Evolutionary conservation across 805 yeast genomes (phyloP), one percentile per base, ranked within the genome.

Genomic region (Kodamaea lidongshanica): DNA sequence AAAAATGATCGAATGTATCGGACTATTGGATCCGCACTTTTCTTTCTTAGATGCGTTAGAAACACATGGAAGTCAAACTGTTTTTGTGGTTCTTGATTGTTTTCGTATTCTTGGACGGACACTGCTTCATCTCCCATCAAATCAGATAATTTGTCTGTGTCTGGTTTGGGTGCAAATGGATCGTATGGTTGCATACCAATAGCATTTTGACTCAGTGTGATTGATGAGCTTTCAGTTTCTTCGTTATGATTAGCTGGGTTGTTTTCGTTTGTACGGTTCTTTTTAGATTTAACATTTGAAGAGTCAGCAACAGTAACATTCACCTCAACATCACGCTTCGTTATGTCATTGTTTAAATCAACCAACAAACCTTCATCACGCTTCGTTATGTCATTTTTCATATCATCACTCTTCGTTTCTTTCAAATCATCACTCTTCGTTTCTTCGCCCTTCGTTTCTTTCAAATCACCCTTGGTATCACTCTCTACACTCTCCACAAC

Each of bases 11-110:
- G 77, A 23, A 88, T 72, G 48, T 89, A 92, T 34, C 85, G 72
- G 5, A 88, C 87, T 20, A 87, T 71, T 0, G 97, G 96, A 35
- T 85, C 95, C 4, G 97, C 96, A 32, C 70, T 67, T 40, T 77
- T 79, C 30, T 72, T 69, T 36, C 80, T 77, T 41, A 92, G 67
- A 41, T 80, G 83, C 8, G 67, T 65, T 22, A 87, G 63, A 50
- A 92, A 92, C 14, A 68, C 56, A 50, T 85, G 95, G 52, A 89
- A 92, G 52, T 92, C 95, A 56, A 89, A 88, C 3, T 69, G 68
- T 39, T 51, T 51, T 35, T 64, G 69, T 2, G 69, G 61, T 30
- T 52, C 63, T 31, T 60, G 65, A 27, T 60, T 51, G 29, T 61
- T 67, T 25, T 63, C 61, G 4, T 42, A 38, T 2, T 15, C 10